phyloP scores from a whole-genome alignment of 2,329 filamentous ascomycete species.

The Samsoniella hepiali region DNA sequence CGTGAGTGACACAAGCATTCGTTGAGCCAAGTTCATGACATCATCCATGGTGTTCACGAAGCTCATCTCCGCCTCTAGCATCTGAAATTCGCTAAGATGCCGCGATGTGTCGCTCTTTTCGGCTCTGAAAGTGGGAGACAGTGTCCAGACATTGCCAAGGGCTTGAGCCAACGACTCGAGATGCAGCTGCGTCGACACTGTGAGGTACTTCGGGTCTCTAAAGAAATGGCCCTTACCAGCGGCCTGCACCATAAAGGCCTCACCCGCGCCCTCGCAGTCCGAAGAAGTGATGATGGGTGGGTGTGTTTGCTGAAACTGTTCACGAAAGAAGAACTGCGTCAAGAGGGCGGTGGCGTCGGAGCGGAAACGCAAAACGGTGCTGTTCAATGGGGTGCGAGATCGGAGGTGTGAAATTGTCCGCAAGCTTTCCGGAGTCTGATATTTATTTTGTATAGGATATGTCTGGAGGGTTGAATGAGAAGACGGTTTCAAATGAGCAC shows the following conservation, averaged over 20 bases:
- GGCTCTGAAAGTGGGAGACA: constrained; percentile 91
- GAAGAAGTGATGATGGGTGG: constrained; percentile 94
- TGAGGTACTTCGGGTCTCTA: constrained; percentile 83
- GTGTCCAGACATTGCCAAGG: constrained; percentile 85
- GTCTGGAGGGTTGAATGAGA: constrained; percentile 49
- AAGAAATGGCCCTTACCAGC: constrained; percentile 62
- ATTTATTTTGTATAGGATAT: constrained; percentile 95
- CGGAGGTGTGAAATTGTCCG: constrained; percentile 86
- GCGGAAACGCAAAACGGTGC: constrained; percentile 75
- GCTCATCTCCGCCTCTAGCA: constrained; percentile 89
- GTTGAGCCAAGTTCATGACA: constrained; percentile 78
- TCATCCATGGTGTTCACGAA: constrained; percentile 68
- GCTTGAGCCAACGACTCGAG: constrained; percentile 88
- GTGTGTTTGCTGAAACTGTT: constrained; percentile 77
- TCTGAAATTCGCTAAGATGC: constrained; percentile 97
- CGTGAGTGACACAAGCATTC: constrained; percentile 61
- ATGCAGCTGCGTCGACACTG: constrained; percentile 91
- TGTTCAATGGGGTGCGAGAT: constrained; percentile 74
- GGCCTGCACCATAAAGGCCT: constrained; percentile 75
- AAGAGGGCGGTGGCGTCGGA: constrained; percentile 74
- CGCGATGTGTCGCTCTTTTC: constrained; percentile 90
- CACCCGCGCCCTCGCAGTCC: constrained; percentile 93
- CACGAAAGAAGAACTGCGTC: constrained; percentile 69
- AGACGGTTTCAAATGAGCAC: neutral
- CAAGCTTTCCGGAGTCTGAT: constrained; percentile 84